Conservation (phyloP, 441 rosid genomes). For the Pelargonium myrrhifolium region DNA sequence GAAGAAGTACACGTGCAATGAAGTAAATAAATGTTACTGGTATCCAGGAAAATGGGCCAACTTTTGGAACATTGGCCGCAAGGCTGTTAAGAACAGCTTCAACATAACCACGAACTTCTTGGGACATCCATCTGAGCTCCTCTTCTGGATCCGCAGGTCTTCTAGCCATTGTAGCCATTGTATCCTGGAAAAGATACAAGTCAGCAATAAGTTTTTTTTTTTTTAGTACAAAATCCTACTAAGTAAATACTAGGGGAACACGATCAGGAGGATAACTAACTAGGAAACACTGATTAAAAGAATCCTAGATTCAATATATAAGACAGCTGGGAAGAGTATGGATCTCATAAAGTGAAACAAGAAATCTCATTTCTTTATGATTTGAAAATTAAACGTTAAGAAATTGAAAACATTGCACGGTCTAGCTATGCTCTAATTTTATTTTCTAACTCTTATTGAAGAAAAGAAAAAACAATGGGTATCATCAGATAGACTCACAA, state of each 20-base stretch:
- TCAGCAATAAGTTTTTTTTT: neutral
- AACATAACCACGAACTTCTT: constrained; percentile 98
- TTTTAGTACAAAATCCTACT: neutral
- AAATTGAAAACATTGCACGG: constrained; percentile 3
- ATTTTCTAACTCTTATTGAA: neutral
- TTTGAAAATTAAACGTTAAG: neutral
- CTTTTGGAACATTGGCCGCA: constrained; percentile 99
- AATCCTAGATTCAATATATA: too few species aligned
- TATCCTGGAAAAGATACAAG: constrained; percentile 45
- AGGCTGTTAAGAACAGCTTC: constrained; percentile 99
- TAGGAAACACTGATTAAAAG: too few species aligned
- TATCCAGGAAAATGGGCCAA: constrained; percentile 24
- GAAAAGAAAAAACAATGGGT: constrained; percentile 8
- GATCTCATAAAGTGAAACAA: neutral
- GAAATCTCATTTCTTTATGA: neutral
- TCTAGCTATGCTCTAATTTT: neutral
- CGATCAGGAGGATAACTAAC: neutral
- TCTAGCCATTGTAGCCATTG: constrained; percentile 84
- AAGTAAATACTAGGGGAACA: neutral
- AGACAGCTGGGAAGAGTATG: neutral
- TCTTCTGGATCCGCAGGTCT: constrained; percentile 97
- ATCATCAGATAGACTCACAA: constrained; percentile 50
- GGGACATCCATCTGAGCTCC: constrained; percentile 99
- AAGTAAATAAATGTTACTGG: neutral
- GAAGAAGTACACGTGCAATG: constrained; percentile 6